Conservation (phyloP, 371 early-diverging fungal genomes). For the Mucor lusitanicus region DNA sequence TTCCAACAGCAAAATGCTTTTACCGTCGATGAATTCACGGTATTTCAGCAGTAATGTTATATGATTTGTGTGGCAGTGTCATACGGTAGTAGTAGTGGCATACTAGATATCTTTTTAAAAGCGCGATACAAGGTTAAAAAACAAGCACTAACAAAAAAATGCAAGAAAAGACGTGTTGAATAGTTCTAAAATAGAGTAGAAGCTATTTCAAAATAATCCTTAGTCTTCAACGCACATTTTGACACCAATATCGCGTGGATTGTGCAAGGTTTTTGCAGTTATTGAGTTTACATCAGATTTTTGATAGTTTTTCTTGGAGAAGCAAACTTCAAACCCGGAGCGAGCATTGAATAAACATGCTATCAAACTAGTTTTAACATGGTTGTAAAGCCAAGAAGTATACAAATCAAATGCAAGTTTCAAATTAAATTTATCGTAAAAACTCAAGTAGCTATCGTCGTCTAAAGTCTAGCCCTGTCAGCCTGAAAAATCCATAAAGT, state of each 20-base stretch:
- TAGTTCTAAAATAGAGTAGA: neutral
- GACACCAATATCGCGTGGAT: neutral
- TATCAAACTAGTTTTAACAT: too few species aligned
- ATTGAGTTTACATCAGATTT: neutral
- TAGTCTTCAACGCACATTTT: neutral
- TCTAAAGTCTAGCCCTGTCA: neutral
- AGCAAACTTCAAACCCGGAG: neutral
- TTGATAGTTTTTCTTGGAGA: neutral
- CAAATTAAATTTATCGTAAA: neutral
- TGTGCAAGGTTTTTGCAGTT: neutral
- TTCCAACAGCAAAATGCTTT: too few species aligned
- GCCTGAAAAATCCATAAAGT: neutral
- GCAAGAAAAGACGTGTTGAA: neutral
- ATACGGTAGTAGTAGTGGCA: too few species aligned
- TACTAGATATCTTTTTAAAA: too few species aligned
- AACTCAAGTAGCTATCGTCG: neutral
- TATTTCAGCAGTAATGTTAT: too few species aligned
- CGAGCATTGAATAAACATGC: neutral
- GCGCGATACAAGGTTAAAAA: neutral
- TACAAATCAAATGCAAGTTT: neutral
- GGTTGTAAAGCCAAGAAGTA: neutral
- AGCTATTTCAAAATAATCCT: neutral
- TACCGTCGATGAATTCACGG: too few species aligned
- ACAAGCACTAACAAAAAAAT: neutral
- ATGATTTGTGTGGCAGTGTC: too few species aligned